Evolutionary conservation across 1,284 basidiomycete species (phyloP).

Genomic region (Amylostereum areolatum): DNA sequence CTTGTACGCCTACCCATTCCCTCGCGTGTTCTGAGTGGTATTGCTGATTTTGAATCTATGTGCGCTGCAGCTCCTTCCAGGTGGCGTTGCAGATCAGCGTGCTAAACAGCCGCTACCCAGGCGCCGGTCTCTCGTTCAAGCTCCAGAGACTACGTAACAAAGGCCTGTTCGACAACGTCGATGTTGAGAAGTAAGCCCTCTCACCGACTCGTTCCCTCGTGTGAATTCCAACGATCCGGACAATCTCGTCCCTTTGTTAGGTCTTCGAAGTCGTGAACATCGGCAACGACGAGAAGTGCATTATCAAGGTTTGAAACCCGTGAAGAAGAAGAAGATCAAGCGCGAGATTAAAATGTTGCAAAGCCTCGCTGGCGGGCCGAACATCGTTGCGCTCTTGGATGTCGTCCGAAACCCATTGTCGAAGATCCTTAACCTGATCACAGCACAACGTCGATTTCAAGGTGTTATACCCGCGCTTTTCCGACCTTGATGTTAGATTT

Average conservation of each 20-base stretch:
- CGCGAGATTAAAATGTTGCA: slow-evolving; percentile 98
- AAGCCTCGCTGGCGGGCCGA: slow-evolving; percentile 95
- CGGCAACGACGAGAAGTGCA: slow-evolving; percentile 90
- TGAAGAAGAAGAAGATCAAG: slow-evolving; percentile 99
- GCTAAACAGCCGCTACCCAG: too few relatives aligned
- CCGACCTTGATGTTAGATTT: slow-evolving; percentile 91
- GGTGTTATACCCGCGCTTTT: slow-evolving; percentile 91
- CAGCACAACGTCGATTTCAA: slow-evolving; percentile 99
- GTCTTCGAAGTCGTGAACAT: slow-evolving; percentile 98
- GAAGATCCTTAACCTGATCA: slow-evolving; percentile 96
- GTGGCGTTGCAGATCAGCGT: too few relatives aligned
- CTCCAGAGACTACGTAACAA: too few relatives aligned
- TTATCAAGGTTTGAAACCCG: slow-evolving; percentile 99
- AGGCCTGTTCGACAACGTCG: too few relatives aligned
- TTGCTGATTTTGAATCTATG: too few relatives aligned
- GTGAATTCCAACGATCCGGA: too few relatives aligned
- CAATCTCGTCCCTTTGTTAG: slow-evolving; percentile 38
- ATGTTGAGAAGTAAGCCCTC: too few relatives aligned
- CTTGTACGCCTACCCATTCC: too few relatives aligned
- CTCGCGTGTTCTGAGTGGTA: too few relatives aligned
- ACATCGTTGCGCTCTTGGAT: slow-evolving; percentile 83
- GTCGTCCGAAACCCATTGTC: slow-evolving; percentile 92
- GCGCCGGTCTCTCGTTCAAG: too few relatives aligned
- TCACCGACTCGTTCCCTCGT: too few relatives aligned
- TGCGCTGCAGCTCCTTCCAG: too few relatives aligned